Evolutionary conservation across 768 basidiomycete genomes (phyloP).

Genomic region (Lactarius pseudohatsudake): DNA sequence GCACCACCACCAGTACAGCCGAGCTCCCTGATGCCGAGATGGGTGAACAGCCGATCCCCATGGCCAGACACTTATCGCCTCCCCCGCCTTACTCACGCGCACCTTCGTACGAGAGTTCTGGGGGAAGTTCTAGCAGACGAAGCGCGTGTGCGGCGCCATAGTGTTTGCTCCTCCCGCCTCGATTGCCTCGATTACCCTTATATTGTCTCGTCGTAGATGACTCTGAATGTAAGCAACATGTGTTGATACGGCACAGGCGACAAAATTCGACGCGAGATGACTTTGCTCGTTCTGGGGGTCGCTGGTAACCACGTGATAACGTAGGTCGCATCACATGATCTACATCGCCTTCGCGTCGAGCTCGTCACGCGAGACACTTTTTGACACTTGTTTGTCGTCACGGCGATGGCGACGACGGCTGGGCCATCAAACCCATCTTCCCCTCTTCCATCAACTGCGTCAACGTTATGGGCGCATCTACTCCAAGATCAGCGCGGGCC

Average conservation of each 20-base stretch:
- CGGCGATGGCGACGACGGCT: constrained; percentile 13
- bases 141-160: constrained; percentile 10
- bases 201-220: background rate
- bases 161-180: background rate
- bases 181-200: background rate
- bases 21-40: constrained; percentile 3
- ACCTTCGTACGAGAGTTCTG: constrained; percentile 20
- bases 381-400: background rate
- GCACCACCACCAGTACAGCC: background rate
- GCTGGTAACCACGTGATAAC: background rate
- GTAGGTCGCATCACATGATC: background rate
- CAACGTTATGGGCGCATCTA: constrained; percentile 54
- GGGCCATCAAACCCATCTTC: constrained; percentile 7
- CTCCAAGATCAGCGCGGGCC: constrained; percentile 43
- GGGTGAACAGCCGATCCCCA: background rate
- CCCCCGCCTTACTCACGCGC: constrained; percentile 25
- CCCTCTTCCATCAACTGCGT: constrained; percentile 29
- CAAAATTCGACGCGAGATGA: background rate
- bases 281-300: background rate
- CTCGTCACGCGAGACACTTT: background rate
- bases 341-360: background rate
- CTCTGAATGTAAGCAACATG: background rate
- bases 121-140: background rate
- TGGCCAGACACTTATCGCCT: constrained; percentile 1
- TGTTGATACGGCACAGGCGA: background rate